Evolutionary conservation across 495 filamentous ascomycete species (phyloP), one percentile per base, ranked within the genome.

Genomic region (Lentithecium fluviatile): DNA sequence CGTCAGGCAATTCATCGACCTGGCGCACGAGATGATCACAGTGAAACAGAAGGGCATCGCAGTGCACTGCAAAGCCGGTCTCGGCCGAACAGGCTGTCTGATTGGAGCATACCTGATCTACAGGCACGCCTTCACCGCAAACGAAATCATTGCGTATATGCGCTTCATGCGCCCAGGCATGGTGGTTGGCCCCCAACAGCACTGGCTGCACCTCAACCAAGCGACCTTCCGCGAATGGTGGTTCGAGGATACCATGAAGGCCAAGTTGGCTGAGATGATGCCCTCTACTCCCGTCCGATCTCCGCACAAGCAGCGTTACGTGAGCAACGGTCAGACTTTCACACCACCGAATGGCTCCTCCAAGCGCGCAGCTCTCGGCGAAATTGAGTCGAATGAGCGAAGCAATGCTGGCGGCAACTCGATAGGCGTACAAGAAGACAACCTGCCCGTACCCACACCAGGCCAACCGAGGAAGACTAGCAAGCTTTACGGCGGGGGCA

Each of bases 131-230:
- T 99, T 97, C 71, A 97, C 93, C 0, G 94, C 95, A 34, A 96
- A 97, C 71, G 94, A 99, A 74, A 83, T 97, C 66, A 99, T 99
- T 74, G 89, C 94, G 5, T 99, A 90, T 75, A 97, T 99, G 94
- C 85, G 94, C 59, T 99, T 99, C 76, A 99, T 97, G 94, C 85
- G 94, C 34, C 94, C 94, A 0, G 94, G 94, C 20, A 99, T 99
- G 94, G 94, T 99, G 1, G 94, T 99, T 32, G 94, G 94, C 0
- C 94, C 94, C n/a, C 94, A 99, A 69, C 94, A 99, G 74, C 94
- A 99, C 73, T 99, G 94, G 94, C 81, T 99, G 17, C 94, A 97
- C 71, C 85, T 97, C 56, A 96, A 99, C 78, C 94, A 99, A 76
- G 88, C 87, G 12, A 83, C 87, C 20, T 99, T 99, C 84, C 86